A percentile compares a stretch with the other conserved stretches of the same genome.
These are phyloP conservation scores for Wickerhamomyces silvicola DNA, from an alignment of 805 yeast genomes.

Conservation along the genomic window DNA sequence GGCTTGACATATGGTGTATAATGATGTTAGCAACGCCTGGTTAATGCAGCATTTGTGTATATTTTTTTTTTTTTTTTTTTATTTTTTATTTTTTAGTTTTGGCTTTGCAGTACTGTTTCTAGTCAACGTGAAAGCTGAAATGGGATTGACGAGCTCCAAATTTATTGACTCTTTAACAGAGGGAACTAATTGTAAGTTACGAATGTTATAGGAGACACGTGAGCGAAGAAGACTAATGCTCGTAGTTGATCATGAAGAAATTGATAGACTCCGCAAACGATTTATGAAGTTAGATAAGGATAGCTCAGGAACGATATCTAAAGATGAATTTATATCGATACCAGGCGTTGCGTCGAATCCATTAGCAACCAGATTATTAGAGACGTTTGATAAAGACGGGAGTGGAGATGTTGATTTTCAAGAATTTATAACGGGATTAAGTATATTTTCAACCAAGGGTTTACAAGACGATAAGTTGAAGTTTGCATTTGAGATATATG, in stretches of 20 bases:
- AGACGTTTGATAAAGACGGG: conserved; percentile 88
- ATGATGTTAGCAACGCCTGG: too few species aligned
- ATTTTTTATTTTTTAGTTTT: too few species aligned
- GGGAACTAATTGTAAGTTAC: conserved; percentile 65
- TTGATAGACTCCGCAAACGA: conserved; percentile 83
- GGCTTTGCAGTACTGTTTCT: neutral
- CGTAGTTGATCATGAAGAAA: conserved; percentile 80
- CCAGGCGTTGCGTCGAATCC: conserved; percentile 94
- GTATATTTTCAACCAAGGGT: conserved; percentile 84
- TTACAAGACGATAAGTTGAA: conserved; percentile 71
- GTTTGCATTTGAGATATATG: conserved; percentile 92
- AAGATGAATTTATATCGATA: conserved; percentile 81
- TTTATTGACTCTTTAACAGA: conserved; percentile 65
- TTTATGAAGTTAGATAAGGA: conserved; percentile 95
- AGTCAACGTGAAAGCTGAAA: conserved; percentile 1
- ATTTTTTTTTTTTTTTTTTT: too few species aligned
- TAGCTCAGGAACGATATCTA: conserved; percentile 86
- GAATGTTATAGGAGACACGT: neutral
- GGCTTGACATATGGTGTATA: neutral
- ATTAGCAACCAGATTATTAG: conserved; percentile 81
- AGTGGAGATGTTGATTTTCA: conserved; percentile 93
- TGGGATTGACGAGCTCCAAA: conserved; percentile 59
- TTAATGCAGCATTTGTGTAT: too few species aligned
- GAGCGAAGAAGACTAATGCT: too few species aligned
- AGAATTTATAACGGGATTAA: conserved; percentile 82